Base-by-base conservation (phyloP, 768 basidiomycete genomes). In the Suillus tomentosus region DNA sequence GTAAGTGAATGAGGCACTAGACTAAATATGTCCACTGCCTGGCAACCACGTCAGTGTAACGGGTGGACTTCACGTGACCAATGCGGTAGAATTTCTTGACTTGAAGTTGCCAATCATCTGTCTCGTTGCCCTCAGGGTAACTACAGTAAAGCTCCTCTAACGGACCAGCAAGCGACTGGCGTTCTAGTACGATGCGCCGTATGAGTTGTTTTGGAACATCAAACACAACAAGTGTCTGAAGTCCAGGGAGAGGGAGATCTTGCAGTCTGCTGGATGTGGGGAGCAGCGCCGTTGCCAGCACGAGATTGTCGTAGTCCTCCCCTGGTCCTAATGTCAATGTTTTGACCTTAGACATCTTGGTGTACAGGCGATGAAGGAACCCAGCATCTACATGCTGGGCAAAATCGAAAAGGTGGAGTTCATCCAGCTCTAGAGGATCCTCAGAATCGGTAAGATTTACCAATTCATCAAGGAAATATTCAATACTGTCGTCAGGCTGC, bases 311-410 rank as follows among this genome's bases (percentile, higher is more conserved):
- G 9, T 14, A 22, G 5, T 9, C 3, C 8, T 1, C 36, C 31
- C 37, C 37, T 22, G 37, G 55, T 24, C 55, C 55, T 22, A 56
- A 37, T 4, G 55, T 39, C 55, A 56, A 56, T 9, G 14, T 24
- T 8, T 39, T 15, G 14, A 56, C 22, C 3, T 14, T 24, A 2
- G 11, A 2, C 37, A 56, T 39, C 36, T 56, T 37, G 37, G 7
- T 39, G 14, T 24, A 56, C 14, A 56, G 36, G 14, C 36, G 37
- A 39, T 15, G 55, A 8, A 56, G 8, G 14, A 56, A 14, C 8
- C 2, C 37, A 9, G 55, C 3, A 14, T 39, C 3, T 39, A 3
- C 7, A 14, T 4, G 0, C 3, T 14, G 3, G 15, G 1, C n/a
- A 22, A 56, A 22, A 56, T 56, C 8, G 22, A 56, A 5, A 14